phyloP scores from a whole-genome alignment of 106 monocot genomes.

The Dioscorea alata region DNA sequence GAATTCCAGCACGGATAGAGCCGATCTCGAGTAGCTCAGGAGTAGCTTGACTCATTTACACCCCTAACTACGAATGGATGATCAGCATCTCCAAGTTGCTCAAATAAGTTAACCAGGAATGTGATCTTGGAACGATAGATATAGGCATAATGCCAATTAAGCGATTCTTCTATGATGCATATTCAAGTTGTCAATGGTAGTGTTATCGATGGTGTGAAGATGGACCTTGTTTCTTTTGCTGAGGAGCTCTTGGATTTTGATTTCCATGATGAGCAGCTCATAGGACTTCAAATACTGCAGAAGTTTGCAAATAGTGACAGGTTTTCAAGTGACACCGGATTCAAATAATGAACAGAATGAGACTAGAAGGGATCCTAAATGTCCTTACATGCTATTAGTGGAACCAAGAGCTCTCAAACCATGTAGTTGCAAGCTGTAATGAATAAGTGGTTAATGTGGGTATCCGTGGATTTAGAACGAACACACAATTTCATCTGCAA shows the following conservation, averaged over 20 bases:
- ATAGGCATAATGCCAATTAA: constrained; percentile 27
- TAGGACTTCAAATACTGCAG: constrained; percentile 46
- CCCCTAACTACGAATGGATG: too few species aligned
- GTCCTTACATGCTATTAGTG: too few species aligned
- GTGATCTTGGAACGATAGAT: constrained; percentile 14
- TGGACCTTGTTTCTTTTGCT: constrained; percentile 56
- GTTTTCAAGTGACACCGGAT: constrained; percentile 31
- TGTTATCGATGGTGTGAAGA: constrained; percentile 60
- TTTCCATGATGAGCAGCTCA: constrained; percentile 52
- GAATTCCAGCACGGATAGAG: too few species aligned
- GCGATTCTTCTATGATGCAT: constrained; percentile 72
- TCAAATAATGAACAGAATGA: too few species aligned
- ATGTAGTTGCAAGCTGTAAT: too few species aligned
- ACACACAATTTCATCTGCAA: too few species aligned
- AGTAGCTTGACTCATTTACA: too few species aligned
- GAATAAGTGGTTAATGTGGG: too few species aligned
- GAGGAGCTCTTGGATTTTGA: constrained; percentile 45
- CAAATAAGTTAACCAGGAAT: constrained; percentile 34
- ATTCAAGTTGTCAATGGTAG: constrained; percentile 49
- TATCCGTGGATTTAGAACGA: too few species aligned
- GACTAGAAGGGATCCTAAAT: too few species aligned
- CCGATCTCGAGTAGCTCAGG: too few species aligned
- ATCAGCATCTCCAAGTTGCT: constrained; percentile 18
- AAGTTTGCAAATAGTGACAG: constrained; percentile 17
- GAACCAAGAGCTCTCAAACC: too few species aligned